Percentiles rank a stretch among this genome's conserved stretches.
These are phyloP conservation scores for Suillus tomentosus DNA, from an alignment of 768 basidiomycete genomes.

Conservation along the genomic window DNA sequence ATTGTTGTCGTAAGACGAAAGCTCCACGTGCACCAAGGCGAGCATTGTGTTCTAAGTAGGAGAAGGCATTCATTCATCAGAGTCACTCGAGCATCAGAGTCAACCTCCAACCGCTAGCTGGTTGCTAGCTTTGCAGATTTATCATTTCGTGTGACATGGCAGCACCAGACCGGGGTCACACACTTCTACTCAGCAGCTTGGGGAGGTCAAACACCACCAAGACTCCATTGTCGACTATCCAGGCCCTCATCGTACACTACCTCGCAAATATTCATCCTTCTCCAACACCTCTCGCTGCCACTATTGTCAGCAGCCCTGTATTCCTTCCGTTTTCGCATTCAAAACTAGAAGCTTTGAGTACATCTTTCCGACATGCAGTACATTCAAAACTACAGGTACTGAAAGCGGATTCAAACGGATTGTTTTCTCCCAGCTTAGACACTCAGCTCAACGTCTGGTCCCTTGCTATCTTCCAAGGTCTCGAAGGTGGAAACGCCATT, in stretches of 20 bases:
- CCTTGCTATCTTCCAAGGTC: conserved; percentile 50
- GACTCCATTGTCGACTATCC: conserved; percentile 25
- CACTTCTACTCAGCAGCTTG: conserved; percentile 27
- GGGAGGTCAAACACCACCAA: conserved; percentile 21
- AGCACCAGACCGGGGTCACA: conserved; percentile 23
- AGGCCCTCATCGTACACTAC: conserved; percentile 30
- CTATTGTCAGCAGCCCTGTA: conserved; percentile 32
- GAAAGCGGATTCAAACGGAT: conserved; percentile 29
- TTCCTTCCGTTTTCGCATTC: conserved; percentile 33
- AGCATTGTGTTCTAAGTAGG: not conserved
- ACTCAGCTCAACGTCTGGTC: conserved; percentile 53
- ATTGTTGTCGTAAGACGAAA: not conserved
- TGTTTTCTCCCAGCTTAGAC: conserved; percentile 39
- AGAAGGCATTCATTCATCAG: not conserved
- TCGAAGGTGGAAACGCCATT: conserved; percentile 67
- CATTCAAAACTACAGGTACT: conserved; percentile 29
- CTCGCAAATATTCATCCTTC: conserved; percentile 28
- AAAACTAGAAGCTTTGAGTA: conserved; percentile 30
- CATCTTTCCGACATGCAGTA: conserved; percentile 34
- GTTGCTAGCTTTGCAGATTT: not conserved
- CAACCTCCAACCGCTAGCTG: not conserved
- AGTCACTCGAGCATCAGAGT: not conserved
- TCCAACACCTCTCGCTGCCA: conserved; percentile 36
- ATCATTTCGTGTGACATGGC: conserved; percentile 11
- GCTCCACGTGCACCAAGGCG: not conserved